These are phyloP conservation scores for Alnus glutinosa DNA, from an alignment of 306 rosid species.

Conservation along the genomic window DNA sequence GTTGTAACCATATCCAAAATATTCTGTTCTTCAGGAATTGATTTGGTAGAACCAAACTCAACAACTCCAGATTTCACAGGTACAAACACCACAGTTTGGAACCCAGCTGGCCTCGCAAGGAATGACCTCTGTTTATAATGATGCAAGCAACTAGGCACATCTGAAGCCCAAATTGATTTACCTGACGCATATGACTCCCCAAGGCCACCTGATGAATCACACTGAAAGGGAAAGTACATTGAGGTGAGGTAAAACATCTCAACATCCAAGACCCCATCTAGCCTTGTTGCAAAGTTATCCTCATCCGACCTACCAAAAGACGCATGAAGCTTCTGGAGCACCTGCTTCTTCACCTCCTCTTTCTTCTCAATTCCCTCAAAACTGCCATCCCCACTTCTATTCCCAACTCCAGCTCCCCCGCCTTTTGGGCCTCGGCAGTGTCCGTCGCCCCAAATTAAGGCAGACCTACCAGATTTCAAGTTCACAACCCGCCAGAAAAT, in stretches of 20 bases:
- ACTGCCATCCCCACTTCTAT: constrained; percentile 20
- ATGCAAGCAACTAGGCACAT: constrained; percentile 45
- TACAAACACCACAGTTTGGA: constrained; percentile 67
- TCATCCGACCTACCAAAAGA: constrained; percentile 51
- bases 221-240: constrained; percentile 55
- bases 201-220: constrained; percentile 56
- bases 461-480: constrained; percentile 73
- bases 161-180: constrained; percentile 66
- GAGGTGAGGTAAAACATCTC: constrained; percentile 77
- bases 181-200: constrained; percentile 61
- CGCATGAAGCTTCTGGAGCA: constrained; percentile 67
- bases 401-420: constrained; percentile 26
- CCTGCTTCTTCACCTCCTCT: constrained; percentile 56
- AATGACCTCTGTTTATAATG: constrained; percentile 61
- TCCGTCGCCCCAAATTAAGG: constrained; percentile 82
- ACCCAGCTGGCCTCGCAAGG: constrained; percentile 63
- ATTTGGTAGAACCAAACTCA: constrained; percentile 66
- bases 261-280: constrained; percentile 56
- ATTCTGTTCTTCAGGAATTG: constrained; percentile 62
- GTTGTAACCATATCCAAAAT: constrained; percentile 50
- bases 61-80: constrained; percentile 76
- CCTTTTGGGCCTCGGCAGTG: constrained; percentile 49
- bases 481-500: constrained; percentile 78
- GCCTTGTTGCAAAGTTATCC: constrained; percentile 41
- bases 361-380: constrained; percentile 44